phyloP scores from a whole-genome alignment of 164 flowering plant genomes.

The Vitis cinerea region DNA sequence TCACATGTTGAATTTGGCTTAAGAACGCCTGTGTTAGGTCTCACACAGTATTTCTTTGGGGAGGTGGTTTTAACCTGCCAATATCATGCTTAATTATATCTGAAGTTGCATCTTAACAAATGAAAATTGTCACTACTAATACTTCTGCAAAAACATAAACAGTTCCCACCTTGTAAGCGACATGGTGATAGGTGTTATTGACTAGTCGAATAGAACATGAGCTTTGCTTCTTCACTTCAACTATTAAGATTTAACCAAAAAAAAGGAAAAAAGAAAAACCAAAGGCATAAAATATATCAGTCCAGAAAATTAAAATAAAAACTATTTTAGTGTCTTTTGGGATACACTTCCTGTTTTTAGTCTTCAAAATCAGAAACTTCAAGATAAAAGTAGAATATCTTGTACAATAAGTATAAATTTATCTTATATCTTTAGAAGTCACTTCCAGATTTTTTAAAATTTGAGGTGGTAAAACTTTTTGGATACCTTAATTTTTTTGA shows the following conservation, averaged over 20 bases:
- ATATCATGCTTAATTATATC: background rate
- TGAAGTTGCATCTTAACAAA: no score
- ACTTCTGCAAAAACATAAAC: background rate
- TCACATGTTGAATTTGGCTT: conserved; percentile 63
- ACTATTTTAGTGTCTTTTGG: no score
- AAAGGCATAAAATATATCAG: background rate
- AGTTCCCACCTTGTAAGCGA: conserved; percentile 83
- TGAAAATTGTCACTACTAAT: background rate
- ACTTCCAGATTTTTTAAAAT: no score
- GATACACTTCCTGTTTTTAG: no score
- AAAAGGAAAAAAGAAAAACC: conserved; percentile 5
- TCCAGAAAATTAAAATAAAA: no score
- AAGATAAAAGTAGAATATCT: no score
- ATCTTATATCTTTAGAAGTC: no score
- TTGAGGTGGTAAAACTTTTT: no score
- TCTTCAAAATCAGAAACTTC: no score
- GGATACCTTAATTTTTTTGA: no score
- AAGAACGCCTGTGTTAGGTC: conserved; percentile 73
- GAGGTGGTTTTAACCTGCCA: conserved; percentile 88
- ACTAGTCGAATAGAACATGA: conserved; percentile 57
- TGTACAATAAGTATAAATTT: no score
- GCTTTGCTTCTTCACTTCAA: conserved; percentile 77
- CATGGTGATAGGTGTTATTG: conserved; percentile 58
- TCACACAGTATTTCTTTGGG: conserved; percentile 82
- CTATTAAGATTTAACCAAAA: conserved; percentile 28